Percentiles rank a stretch among this genome's conserved stretches.
phyloP scores from a whole-genome alignment of 352 stramenopile species.

The Pythium grandisporangium region DNA sequence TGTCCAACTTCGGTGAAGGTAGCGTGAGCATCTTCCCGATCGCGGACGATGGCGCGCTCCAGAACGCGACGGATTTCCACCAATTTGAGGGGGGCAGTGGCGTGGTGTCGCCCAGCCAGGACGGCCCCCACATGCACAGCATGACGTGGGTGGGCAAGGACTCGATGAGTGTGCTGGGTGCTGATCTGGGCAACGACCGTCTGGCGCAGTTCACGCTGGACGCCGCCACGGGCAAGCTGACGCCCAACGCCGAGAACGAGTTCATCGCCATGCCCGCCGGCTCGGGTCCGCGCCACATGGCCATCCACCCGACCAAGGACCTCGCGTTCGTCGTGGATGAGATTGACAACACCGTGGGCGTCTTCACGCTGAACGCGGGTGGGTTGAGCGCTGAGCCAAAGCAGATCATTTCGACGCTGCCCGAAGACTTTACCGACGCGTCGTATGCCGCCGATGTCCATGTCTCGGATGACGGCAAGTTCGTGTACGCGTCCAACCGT shows the following conservation, averaged over 20 bases:
- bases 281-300: constrained; percentile 59
- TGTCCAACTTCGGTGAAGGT: constrained; percentile 52
- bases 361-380: constrained; percentile 26
- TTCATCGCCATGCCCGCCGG: constrained; percentile 15
- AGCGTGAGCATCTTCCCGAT: constrained; percentile 51
- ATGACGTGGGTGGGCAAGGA: constrained; percentile 40
- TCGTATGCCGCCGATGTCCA: constrained; percentile 37
- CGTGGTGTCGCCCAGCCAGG: constrained; percentile 24
- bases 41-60: constrained; percentile 30
- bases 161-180: constrained; percentile 27
- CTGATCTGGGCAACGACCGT: constrained; percentile 57
- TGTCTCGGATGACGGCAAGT: constrained; percentile 36
- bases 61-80: constrained; percentile 20
- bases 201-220: constrained; percentile 42
- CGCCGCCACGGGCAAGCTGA: constrained; percentile 20
- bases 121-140: constrained; percentile 50
- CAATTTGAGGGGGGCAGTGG: constrained; percentile 26
- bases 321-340: constrained; percentile 58
- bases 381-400: constrained; percentile 18
- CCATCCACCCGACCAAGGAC: constrained; percentile 27
- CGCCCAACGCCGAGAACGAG: constrained; percentile 5
- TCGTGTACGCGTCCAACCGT: constrained; percentile 61
- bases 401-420: constrained; percentile 51
- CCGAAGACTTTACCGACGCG: constrained; percentile 15
- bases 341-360: constrained; percentile 46